Base-by-base conservation (phyloP, 768 basidiomycete species). In the Tricholoma sp. region DNA sequence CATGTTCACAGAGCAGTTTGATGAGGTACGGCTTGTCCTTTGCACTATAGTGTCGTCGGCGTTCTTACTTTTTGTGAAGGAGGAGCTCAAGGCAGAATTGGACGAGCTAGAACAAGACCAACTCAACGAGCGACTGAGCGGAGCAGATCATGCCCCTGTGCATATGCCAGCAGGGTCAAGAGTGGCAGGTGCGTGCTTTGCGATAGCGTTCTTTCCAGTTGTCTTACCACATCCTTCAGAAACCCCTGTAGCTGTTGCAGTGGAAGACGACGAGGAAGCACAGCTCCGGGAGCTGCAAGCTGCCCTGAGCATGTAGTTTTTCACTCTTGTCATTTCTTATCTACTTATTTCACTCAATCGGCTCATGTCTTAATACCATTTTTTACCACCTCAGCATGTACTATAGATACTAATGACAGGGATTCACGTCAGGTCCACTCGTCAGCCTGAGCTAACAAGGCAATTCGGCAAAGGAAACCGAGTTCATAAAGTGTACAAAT, bases 241-340 rank as follows among this genome's bases (percentile, higher is more conserved):
- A 57, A 36, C 63, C 61, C 67, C 64, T 58, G 65, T 70, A 74
- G 69, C 77, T 57, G 69, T 69, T 63, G 79, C 76, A 53, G 83
- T 80, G 60, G 93, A 94, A 68, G 91, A 92, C 71, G 93, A 96
- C 76, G 96, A 98, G 70, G 95, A 92, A 61, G 85, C 82, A 44
- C 86, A 96, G 72, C 83, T 98, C 68, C 83, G 80, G 71, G 86
- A 91, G 69, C 77, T 98, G 62, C 95, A 97, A 75, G 94, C 92
- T 18, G 82, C 81, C 41, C 74, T 95, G 67, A 86, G 92, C 18
- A 91, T 96, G 88, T 93, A 77, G 70, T 31, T 47, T 20, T 51
- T 53, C 54, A 51, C 50, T 52, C 48, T 51, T 58, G 59, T 58
- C 54, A 50, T 33, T 55, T 59, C 58, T 58, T 62, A 59, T 52